These are phyloP conservation scores for Brassica carinata DNA, from an alignment of 345 rosid species.

Conservation along the genomic window DNA sequence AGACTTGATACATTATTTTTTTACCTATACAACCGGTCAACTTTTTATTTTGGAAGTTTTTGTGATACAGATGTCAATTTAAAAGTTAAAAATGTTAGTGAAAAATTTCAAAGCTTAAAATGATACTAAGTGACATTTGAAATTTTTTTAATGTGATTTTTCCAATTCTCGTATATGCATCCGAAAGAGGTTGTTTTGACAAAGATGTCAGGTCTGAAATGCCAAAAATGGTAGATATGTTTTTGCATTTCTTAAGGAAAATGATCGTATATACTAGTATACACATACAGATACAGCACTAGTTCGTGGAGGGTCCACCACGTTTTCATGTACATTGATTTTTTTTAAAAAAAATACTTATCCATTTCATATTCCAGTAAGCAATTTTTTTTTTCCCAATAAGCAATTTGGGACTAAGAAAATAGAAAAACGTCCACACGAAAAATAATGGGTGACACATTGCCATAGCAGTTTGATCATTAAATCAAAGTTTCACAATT, in stretches of 20 bases:
- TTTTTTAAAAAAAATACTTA: background rate
- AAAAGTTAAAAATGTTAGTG: no score
- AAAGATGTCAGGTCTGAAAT: slow-evolving; percentile 28
- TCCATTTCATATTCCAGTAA: background rate
- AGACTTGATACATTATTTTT: no score
- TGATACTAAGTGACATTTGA: no score
- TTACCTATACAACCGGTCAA: no score
- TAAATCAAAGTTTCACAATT: no score
- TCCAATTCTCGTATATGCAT: background rate
- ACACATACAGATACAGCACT: background rate
- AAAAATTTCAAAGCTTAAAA: no score
- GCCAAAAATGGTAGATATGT: slow-evolving; percentile 18
- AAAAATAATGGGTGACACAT: no score
- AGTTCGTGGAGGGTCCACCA: slow-evolving; percentile 29
- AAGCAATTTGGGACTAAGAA: background rate
- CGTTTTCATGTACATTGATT: background rate
- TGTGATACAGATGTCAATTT: no score
- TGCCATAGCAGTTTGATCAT: background rate
- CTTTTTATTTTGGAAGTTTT: no score
- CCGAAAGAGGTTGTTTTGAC: slow-evolving; percentile 27
- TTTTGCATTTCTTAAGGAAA: background rate
- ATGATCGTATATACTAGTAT: background rate
- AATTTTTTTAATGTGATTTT: no score
- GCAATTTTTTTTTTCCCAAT: background rate
- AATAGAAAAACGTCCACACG: background rate